Conservation (phyloP, 257 asterid species). For the Schizonepeta tenuifolia region DNA sequence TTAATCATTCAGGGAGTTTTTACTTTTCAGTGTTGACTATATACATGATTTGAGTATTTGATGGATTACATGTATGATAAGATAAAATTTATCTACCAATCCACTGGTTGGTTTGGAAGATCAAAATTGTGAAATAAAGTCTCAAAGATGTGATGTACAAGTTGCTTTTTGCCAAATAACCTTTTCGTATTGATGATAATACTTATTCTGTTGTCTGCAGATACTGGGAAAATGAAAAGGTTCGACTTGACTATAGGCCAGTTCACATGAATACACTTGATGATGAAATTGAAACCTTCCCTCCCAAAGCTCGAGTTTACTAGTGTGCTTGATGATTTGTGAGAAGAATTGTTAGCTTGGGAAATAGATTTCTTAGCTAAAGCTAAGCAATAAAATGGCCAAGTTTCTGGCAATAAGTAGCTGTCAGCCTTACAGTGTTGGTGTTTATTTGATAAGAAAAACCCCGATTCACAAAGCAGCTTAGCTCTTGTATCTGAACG, state of each 20-base stretch:
- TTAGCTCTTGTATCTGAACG: conserved; percentile 23
- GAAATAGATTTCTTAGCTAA: conserved; percentile 23
- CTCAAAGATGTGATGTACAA: too few relatives aligned
- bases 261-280: conserved; percentile 90
- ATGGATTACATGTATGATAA: too few relatives aligned
- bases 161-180: not conserved
- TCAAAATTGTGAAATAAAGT: too few relatives aligned
- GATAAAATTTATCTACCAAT: too few relatives aligned
- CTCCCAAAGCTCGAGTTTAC: conserved; percentile 91
- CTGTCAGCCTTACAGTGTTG: conserved; percentile 24
- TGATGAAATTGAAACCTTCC: conserved; percentile 80
- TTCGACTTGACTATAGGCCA: conserved; percentile 75
- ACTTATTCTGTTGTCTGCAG: conserved; percentile 46
- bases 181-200: conserved; percentile 7
- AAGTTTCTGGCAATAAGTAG: conserved; percentile 47
- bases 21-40: too few relatives aligned
- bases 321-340: conserved; percentile 37
- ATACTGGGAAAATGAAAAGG: conserved; percentile 83
- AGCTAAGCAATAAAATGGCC: conserved; percentile 26
- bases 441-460: conserved; percentile 38
- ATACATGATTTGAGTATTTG: too few relatives aligned
- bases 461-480: conserved; percentile 28
- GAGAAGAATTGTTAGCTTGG: conserved; percentile 18
- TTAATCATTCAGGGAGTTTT: not conserved
- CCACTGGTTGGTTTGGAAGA: too few relatives aligned